A percentile compares a stretch with the other conserved stretches of the same genome.
phyloP scores from a whole-genome alignment of 2,329 filamentous ascomycete species.

The Tolypocladium ophioglossoides region DNA sequence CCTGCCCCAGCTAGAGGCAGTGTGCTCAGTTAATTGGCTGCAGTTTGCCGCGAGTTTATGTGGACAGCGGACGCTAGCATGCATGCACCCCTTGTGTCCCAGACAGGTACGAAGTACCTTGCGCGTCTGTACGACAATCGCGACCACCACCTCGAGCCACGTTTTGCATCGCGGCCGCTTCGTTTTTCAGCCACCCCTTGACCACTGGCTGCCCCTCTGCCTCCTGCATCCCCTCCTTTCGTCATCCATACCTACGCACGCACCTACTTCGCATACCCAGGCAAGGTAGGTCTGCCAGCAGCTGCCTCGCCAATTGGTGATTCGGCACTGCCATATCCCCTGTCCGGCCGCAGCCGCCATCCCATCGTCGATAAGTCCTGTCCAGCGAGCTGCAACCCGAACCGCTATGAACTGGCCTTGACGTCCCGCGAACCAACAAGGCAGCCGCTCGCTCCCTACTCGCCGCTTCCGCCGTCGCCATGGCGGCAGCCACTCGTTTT shows the following conservation, averaged over 20 bases:
- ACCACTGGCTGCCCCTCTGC: not conserved
- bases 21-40: not conserved
- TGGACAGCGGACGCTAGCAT: not conserved
- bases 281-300: not conserved
- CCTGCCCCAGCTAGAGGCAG: no score
- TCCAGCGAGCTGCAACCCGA: not conserved
- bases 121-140: not conserved
- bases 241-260: not conserved
- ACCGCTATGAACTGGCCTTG: not conserved
- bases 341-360: not conserved
- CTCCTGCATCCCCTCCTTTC: not conserved
- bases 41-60: no score
- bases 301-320: not conserved
- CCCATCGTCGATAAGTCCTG: not conserved
- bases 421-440: not conserved
- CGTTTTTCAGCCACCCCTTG: not conserved
- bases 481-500: constrained; percentile 53
- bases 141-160: not conserved
- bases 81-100: not conserved
- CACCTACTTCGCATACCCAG: not conserved
- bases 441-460: not conserved
- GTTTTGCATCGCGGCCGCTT: not conserved
- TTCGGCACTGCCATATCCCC: not conserved
- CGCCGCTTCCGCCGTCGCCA: constrained; percentile 16
- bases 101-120: no score